Evolutionary conservation across 1,284 basidiomycete species (phyloP), one percentile per base, ranked within the genome.

Genomic region (Pseudozyma sp.): DNA sequence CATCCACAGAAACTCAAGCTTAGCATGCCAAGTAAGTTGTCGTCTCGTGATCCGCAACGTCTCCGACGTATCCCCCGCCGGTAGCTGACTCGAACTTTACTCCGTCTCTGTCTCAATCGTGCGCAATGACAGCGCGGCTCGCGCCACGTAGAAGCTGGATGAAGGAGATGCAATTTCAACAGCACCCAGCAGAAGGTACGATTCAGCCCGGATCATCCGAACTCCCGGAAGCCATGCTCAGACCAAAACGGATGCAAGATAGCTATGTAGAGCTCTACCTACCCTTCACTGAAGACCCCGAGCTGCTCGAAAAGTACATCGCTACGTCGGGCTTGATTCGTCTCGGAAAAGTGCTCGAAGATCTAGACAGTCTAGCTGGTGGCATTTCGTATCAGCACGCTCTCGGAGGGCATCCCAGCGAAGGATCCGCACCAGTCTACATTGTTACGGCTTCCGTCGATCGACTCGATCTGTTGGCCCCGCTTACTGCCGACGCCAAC

Each of bases 381-480:
- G 52, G 59, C 40, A 78, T 84, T 4, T 81, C 83, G 9, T 86
- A 85, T 58, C 70, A 75, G 17, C 80, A 85, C 50, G 84, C 84
- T 6, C 73, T 85, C 6, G 84, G 84, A 9, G 77, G 79, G n/a
- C 75, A 63, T 10, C 75, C 79, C 9, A 78, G 78, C 9, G 71
- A 75, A 8, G 62, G 45, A 13, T 73, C 76, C 24, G 80, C 80
- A 1, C 76, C 78, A 14, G 69, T 86, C 52, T 85, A 84, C 75
- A 79, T 85, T 44, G 85, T 86, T 37, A 86, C 85, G 1, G 85
- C 85, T 24, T 81, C 84, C 0, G 85, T 85, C 0, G 85, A 85
- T 60, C 73, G 85, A n/a, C 54, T 84, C 7, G 79, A 81, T 54
- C 55, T 81, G 42, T 63, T 80, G 30, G 73, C 77, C 31, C 74